These are phyloP conservation scores for Saccharomycopsis lassenensis DNA, from an alignment of 805 yeast species.

Conservation along the genomic window DNA sequence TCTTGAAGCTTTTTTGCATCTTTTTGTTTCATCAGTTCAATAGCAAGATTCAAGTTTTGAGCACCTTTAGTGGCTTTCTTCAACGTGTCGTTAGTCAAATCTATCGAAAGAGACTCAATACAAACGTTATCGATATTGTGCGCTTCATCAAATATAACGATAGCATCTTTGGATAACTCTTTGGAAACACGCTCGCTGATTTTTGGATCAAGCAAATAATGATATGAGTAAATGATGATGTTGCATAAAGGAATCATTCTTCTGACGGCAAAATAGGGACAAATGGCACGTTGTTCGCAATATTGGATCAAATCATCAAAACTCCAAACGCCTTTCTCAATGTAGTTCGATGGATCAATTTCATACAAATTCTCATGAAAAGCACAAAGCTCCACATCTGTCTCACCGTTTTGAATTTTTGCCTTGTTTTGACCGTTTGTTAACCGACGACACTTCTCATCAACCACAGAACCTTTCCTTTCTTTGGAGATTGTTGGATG, in stretches of 20 bases:
- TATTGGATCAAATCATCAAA: constrained; percentile 73
- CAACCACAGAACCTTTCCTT: constrained; percentile 84
- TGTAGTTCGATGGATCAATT: constrained; percentile 74
- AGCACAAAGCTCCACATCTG: constrained; percentile 58
- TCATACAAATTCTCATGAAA: constrained; percentile 86
- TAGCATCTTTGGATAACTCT: constrained; percentile 85
- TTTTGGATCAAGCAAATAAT: constrained; percentile 91
- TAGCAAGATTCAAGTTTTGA: constrained; percentile 59
- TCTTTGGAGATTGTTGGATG: constrained; percentile 85
- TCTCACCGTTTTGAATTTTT: constrained; percentile 47
- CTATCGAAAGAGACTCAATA: constrained; percentile 87
- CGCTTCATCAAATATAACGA: constrained; percentile 95
- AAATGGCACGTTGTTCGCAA: constrained; percentile 69
- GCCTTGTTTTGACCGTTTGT: constrained; percentile 83
- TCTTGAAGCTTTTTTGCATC: constrained; percentile 79
- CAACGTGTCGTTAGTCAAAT: constrained; percentile 80
- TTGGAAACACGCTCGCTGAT: constrained; percentile 91
- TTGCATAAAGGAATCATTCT: constrained; percentile 95
- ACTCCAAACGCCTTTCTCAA: constrained; percentile 91
- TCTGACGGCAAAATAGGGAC: constrained; percentile 96
- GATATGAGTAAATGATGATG: constrained; percentile 91
- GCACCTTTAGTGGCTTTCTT: constrained; percentile 87
- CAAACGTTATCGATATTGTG: constrained; percentile 98
- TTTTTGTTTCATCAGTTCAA: constrained; percentile 72
- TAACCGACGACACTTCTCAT: constrained; percentile 90